Base-by-base conservation (phyloP, 2,329 filamentous ascomycete species). In the Thelonectria olida region DNA sequence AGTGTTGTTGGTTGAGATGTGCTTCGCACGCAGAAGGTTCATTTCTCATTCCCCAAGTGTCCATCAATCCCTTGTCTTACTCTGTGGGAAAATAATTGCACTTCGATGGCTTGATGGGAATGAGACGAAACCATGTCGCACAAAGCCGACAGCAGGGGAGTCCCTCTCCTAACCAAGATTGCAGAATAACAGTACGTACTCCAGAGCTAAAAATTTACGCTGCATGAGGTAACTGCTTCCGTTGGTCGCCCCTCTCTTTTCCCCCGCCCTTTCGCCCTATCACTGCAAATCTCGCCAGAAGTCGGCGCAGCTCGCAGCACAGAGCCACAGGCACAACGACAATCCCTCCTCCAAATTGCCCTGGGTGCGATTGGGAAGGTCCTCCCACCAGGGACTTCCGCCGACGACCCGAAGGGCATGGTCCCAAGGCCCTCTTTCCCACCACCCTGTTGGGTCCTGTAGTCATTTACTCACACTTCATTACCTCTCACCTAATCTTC, bases 391-490 rank as follows among this genome's bases (percentile, higher is more conserved):
- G 48, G 65, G 64, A 28, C 54, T 47, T 59, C 63, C 58, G 52
- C 67, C 68, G 68, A 70, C 68, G 68, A 70, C 68, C 68, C 68
- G 68, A 66, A 69, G 27, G 25, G 45, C 22, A 23, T 20, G 20
- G 31, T 4, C 31, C 31, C 42, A 45, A 45, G 38, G 38, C 49
- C 47, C 50, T 52, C 49, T 45, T 13, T 34, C 63, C 61, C n/a
- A 51, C 65, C 53, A 64, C 51, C 65, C 27, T 19, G 38, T 41
- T 10, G 38, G 34, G n/a, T 10, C 31, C 31, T 34, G 31, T 34
- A 42, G 31, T 44, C 50, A 13, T 25, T 39, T 28, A 34, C 56
- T 53, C 49, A 48, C 34, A 42, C 56, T 34, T 15, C 31, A 34
- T 34, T 15, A 15, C 31, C 31, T 34, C 31, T 34, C 31, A 34